Percentiles rank a stretch among this genome's conserved stretches.
Evolutionary conservation across 768 basidiomycete species (phyloP).

Genomic region (Suillus variegatus): DNA sequence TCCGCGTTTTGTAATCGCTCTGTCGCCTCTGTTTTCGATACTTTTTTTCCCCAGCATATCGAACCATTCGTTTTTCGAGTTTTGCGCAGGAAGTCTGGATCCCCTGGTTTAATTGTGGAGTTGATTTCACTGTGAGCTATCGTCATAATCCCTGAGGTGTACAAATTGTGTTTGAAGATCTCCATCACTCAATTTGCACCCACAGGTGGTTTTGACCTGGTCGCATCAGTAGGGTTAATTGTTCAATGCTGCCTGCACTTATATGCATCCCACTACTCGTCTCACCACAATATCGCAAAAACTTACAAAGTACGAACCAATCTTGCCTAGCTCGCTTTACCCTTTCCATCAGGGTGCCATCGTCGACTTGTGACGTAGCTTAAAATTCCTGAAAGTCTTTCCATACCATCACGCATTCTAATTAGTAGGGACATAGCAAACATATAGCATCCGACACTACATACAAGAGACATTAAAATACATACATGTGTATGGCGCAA

Average conservation of each 20-base stretch:
- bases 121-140: neutral
- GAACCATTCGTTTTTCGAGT: conserved; percentile 2
- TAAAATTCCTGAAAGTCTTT: neutral
- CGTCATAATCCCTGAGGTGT: neutral
- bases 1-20: neutral
- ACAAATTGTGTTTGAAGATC: neutral
- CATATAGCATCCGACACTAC: neutral
- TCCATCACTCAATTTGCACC: neutral
- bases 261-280: neutral
- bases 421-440: neutral
- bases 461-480: neutral
- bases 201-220: neutral
- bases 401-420: neutral
- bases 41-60: conserved; percentile 4
- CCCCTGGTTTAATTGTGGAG: neutral
- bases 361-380: neutral
- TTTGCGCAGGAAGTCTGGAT: neutral
- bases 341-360: neutral
- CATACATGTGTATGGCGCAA: neutral
- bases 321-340: neutral
- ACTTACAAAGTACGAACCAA: neutral
- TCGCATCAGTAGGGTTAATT: neutral
- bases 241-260: neutral
- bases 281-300: neutral
- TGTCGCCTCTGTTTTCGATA: neutral